Conservation (phyloP, 2,329 filamentous ascomycete species). For the Emydomyces testavorans region DNA sequence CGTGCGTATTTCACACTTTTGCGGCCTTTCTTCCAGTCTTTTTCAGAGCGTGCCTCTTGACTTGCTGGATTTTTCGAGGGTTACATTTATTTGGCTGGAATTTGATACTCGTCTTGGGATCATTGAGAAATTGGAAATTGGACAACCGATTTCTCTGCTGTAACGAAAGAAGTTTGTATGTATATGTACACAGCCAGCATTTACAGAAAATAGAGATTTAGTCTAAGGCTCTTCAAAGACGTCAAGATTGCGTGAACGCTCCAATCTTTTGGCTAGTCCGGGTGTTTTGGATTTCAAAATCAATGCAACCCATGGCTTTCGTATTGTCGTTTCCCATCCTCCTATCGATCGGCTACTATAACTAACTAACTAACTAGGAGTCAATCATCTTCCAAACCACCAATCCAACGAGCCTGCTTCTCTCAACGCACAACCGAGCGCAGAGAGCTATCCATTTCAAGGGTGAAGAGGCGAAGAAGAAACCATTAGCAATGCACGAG, state of each 20-base stretch:
- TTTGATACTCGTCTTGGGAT: too few species aligned
- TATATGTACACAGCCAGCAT: neutral
- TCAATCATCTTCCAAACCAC: too few species aligned
- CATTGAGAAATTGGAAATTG: too few species aligned
- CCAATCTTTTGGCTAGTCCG: neutral
- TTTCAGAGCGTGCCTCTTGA: neutral
- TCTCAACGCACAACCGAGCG: neutral
- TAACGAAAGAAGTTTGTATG: too few species aligned
- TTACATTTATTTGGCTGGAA: too few species aligned
- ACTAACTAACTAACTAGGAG: too few species aligned
- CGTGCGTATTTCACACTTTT: neutral
- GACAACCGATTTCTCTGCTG: too few species aligned
- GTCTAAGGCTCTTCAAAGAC: neutral
- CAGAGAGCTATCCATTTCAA: neutral
- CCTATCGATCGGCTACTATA: too few species aligned
- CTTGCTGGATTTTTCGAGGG: neutral
- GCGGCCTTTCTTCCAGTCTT: neutral
- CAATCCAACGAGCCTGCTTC: neutral
- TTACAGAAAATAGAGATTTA: neutral
- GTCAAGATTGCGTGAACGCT: neutral
- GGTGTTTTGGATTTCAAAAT: neutral
- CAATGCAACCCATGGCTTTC: neutral
- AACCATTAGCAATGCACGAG: conserved; percentile 12
- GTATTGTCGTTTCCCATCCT: neutral
- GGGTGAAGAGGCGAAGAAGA: neutral